Base-by-base conservation (phyloP, 305 asterid species). In the Andrographis paniculata region DNA sequence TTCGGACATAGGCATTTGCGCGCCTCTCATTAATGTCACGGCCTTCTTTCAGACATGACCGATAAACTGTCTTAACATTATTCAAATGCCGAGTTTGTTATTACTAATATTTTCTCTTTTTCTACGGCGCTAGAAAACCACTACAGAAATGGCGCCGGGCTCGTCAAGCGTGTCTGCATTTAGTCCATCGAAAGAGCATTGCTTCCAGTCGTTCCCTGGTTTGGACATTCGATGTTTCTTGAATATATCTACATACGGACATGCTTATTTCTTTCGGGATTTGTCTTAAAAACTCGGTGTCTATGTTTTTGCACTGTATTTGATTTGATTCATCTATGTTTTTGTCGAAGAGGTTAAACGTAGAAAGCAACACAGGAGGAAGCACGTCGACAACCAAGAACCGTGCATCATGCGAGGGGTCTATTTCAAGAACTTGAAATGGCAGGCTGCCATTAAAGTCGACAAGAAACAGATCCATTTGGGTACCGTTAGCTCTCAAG, bases 381-480 rank as follows among this genome's bases (percentile, higher is more conserved):
- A 91, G 76, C 83, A 83, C 15, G 74, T 75, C 5, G 95, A 87
- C n/a, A 84, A 83, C 62, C 87, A 79, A 65, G 99, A 87, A 59
- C 79, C 65, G 2, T 76, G 92, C 33, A 51, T 70, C 31, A 83
- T 87, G 99, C 56, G 99, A 65, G 99, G 99, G 1, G 99, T 91
- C 47, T 91, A 91, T 61, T 91, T 62, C 71, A 91, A 91, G 75
- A 91, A 91, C 42, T 66, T 77, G 85, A 91, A 91, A 71, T 91
- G 99, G 99, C 99, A 91, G 75, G 99, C 99, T 9, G 99, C 99
- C 9, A 91, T 91, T 38, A 91, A 91, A 61, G 96, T 91, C 23
- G 96, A 91, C 60, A 91, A 87, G 77, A 91, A 83, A 73, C 99
- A 91, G 69, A 91, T 91, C 73, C 99, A 91, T 73, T 62, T 91